A percentile compares a stretch with the other conserved stretches of the same genome.
Evolutionary conservation across 106 monocot genomes (phyloP).

Genomic region (Cymbidium sinense): DNA sequence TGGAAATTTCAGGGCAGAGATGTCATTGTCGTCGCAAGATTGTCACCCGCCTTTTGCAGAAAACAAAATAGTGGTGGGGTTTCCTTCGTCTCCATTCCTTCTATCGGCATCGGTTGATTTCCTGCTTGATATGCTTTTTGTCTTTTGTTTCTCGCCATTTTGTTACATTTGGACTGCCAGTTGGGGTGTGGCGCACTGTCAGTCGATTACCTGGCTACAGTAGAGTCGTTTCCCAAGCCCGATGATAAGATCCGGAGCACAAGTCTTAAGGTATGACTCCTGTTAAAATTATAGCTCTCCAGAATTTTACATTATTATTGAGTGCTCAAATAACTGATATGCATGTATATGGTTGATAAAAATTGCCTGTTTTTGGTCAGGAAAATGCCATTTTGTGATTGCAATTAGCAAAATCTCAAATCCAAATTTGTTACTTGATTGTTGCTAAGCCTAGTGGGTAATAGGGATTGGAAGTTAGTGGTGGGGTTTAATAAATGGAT

Average conservation of each 20-base stretch:
- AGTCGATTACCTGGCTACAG: slow-evolving; percentile 75
- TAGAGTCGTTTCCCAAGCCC: slow-evolving; percentile 67
- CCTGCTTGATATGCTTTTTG: not conserved
- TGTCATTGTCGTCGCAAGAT: slow-evolving; percentile 13
- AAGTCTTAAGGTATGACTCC: slow-evolving; percentile 48
- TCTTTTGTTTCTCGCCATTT: not conserved
- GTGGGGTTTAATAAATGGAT: not conserved
- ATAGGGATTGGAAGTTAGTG: not conserved
- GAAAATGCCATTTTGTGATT: not conserved
- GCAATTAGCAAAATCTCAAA: not conserved
- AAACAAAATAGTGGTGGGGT: slow-evolving; percentile 32
- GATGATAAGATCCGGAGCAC: slow-evolving; percentile 96
- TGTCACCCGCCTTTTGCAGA: slow-evolving; percentile 41
- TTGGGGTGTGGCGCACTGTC: slow-evolving; percentile 70
- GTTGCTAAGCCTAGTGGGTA: not conserved
- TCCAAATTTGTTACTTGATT: not conserved
- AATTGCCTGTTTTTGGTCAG: not conserved
- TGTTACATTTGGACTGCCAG: slow-evolving; percentile 21
- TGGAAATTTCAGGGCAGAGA: slow-evolving; percentile 28
- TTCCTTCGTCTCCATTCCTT: not conserved
- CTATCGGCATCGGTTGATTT: not conserved
- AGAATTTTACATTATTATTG: not conserved
- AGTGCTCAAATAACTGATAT: not conserved
- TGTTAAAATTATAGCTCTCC: not conserved
- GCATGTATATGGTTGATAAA: not conserved